Base-by-base conservation (phyloP, 768 basidiomycete species). In the Mycena vitilis region DNA sequence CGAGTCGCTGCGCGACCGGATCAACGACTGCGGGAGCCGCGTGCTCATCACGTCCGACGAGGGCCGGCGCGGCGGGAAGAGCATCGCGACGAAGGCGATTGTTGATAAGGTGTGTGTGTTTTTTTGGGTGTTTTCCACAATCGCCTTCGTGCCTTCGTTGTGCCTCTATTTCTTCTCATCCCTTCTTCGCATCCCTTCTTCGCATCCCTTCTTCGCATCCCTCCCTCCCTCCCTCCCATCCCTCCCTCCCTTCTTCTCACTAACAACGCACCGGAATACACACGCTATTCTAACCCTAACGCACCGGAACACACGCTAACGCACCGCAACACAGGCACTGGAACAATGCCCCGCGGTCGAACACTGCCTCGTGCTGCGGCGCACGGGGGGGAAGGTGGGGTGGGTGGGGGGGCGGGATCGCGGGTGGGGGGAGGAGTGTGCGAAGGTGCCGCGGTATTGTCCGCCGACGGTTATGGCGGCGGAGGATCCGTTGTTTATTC, bases 401-500 rank as follows among this genome's bases (percentile, higher is more conserved):
- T 95, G 93, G 91, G 91, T 88, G 2, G 83, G 87, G 69, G 96
- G 94, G 1, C 83, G 96, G 51, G 97, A 99, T 78, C 85, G 88
- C 73, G 98, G 97, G 97, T 99, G 96, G 96, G 91, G 98, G 75
- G 96, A 98, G 80, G 95, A 96, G 81, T 85, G 86, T 34, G 87
- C 84, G 23, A 93, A 90, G 78, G 95, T 98, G 18, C 89, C 94
- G 20, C 87, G 86, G 65, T 97, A 94, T 82, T 97, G 95, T 83
- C 90, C 96, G 0, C 91, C 91, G 18, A 94, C 95, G 81, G 78
- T 92, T 70, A 95, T 99, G 92, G 77, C 87, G 38, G 80, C 94
- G n/a, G 97, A 99, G 78, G 98, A 99, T 76, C 97, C 97, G 2
- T 85, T 99, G 25, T 99, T 99, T 81, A 98, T 99, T 76, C 95